Evolutionary conservation across 2,329 filamentous ascomycete genomes (phyloP).

Genomic region (Talaromyces sp.): DNA sequence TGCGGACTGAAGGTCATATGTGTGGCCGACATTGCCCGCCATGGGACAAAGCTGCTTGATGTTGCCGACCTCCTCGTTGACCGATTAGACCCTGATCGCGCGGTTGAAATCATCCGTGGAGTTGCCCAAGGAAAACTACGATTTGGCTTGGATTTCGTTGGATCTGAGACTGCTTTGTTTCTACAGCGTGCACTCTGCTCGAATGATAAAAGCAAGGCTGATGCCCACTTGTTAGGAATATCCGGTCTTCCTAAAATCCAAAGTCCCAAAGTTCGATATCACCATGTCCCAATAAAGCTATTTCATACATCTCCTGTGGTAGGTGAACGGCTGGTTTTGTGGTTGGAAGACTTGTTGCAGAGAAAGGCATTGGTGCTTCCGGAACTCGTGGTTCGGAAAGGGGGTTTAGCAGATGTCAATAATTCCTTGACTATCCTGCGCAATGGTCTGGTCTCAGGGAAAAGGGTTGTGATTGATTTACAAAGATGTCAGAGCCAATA

Average conservation of each 20-base stretch:
- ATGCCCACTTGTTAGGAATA: conserved; percentile 60
- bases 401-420: conserved; percentile 60
- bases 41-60: conserved; percentile 14
- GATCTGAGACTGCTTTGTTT: conserved; percentile 56
- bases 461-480: conserved; percentile 56
- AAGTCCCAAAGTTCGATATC: conserved; percentile 45
- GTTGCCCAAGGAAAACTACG: conserved; percentile 55
- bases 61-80: conserved; percentile 63
- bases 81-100: conserved; percentile 59
- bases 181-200: conserved; percentile 49
- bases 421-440: conserved; percentile 61
- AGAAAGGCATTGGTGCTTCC: conserved; percentile 52
- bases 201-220: conserved; percentile 6
- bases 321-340: conserved; percentile 57
- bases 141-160: conserved; percentile 66
- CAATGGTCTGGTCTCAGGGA: conserved; percentile 61
- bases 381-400: conserved; percentile 54
- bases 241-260: conserved; percentile 59
- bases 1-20: conserved; percentile 60
- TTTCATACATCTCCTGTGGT: conserved; percentile 63
- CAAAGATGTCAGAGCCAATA: neutral
- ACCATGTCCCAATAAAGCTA: conserved; percentile 68
- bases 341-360: conserved; percentile 62
- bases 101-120: conserved; percentile 57
- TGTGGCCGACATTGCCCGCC: conserved; percentile 55